Conservation (phyloP, 2,329 filamentous ascomycete species). For the Fusarium nisikadoi region DNA sequence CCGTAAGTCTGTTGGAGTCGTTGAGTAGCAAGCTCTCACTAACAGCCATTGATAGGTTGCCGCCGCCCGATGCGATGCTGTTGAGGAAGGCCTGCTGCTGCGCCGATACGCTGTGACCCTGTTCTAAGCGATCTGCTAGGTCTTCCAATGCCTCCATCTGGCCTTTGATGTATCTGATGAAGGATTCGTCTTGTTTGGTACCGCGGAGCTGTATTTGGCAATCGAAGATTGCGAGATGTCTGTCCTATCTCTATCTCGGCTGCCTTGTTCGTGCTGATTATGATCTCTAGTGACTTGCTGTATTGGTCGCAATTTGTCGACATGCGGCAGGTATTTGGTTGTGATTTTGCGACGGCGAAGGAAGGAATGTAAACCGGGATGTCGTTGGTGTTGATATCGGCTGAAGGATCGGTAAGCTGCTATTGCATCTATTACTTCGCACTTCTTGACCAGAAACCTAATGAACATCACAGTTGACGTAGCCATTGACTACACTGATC, state of each 20-base stretch:
- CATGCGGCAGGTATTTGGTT: background rate
- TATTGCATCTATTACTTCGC: accelerated
- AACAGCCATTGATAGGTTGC: accelerated
- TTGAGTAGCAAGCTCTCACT: accelerated
- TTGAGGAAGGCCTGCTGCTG: accelerated
- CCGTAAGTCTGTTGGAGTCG: accelerated
- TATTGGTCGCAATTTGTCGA: accelerated
- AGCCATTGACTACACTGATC: accelerated
- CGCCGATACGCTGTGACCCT: accelerated
- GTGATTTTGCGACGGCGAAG: background rate
- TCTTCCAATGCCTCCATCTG: accelerated
- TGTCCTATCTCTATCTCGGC: accelerated
- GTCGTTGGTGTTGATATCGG: too few species aligned
- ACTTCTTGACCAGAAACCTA: background rate
- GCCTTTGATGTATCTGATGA: accelerated
- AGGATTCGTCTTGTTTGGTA: too few species aligned
- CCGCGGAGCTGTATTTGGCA: background rate
- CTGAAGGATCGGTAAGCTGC: background rate
- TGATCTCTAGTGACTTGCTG: accelerated
- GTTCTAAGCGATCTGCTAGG: accelerated
- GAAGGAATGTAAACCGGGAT: too few species aligned
- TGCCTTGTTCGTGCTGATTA: accelerated
- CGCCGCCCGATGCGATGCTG: background rate
- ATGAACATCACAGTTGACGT: accelerated
- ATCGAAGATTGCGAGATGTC: background rate